These are phyloP conservation scores for Saussurea involucrata DNA, from an alignment of 129 eudicot genomes.

Conservation along the genomic window DNA sequence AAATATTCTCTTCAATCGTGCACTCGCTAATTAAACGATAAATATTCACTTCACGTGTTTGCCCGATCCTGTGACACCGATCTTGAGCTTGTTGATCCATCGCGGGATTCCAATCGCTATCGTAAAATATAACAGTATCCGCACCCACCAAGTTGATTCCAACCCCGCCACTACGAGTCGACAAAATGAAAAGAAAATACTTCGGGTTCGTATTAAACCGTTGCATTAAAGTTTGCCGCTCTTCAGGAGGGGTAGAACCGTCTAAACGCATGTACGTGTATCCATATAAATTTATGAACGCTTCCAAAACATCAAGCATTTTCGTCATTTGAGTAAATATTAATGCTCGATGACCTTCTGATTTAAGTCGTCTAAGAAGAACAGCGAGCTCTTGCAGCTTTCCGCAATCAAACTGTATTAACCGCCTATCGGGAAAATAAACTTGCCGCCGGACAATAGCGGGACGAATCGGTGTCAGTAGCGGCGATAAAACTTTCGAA, in stretches of 20 bases:
- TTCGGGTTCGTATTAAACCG: constrained; percentile 95
- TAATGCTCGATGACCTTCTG: constrained; percentile 92
- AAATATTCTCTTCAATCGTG: constrained; percentile 94
- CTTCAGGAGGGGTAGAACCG: constrained; percentile 95
- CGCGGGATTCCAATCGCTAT: constrained; percentile 99
- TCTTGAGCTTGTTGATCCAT: constrained; percentile 99
- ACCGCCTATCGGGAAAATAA: constrained; percentile 94
- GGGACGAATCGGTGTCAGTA: constrained; percentile 83
- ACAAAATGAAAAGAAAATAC: constrained; percentile 81
- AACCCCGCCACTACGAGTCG: constrained; percentile 99
- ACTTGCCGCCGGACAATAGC: constrained; percentile 96
- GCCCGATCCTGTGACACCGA: constrained; percentile 96
- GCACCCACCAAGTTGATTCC: constrained; percentile 99
- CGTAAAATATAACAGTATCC: constrained; percentile 95
- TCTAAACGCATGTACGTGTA: constrained; percentile 98
- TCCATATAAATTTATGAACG: constrained; percentile 88
- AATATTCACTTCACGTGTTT: constrained; percentile 95
- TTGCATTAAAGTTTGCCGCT: constrained; percentile 95
- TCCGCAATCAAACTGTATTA: constrained; percentile 96
- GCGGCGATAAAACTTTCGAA: constrained; percentile 54
- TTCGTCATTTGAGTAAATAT: constrained; percentile 98
- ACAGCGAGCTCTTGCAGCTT: constrained; percentile 93
- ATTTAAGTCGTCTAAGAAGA: constrained; percentile 75
- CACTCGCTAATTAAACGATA: constrained; percentile 90
- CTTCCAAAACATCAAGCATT: constrained; percentile 98